Base-by-base conservation (phyloP, 805 yeast species). In the Wickerhamiella australiensis region DNA sequence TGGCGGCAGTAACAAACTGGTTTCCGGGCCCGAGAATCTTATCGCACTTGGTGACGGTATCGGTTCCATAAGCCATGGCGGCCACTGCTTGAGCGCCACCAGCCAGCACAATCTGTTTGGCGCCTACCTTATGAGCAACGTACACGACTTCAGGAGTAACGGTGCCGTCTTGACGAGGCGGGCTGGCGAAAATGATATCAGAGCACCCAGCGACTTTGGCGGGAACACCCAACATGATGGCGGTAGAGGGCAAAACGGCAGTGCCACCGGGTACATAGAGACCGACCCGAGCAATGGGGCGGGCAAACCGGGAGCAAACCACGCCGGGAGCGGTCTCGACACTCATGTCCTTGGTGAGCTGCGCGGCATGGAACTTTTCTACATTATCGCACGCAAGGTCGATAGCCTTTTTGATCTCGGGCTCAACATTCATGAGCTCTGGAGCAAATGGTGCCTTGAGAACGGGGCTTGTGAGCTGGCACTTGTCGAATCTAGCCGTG, bases 51-150 rank as follows among this genome's bases (percentile, higher is more conserved):
- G 94, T 83, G 46, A 92, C 81, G 33, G 84, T 70, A 59, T 85
- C 86, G 12, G 98, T 92, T 63, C 99, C 99, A 65, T 92, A 92
- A 1, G 98, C 98, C 95, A 92, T 78, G 4, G 99, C 94, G 43
- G 96, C 95, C 47, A 92, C 85, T 5, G 98, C 99, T 72, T 92
- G 99, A 3, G 98, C 98, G 61, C 99, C 99, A 60, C 99, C 99
- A 1, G 98, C 98, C 59, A 92, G 72, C 8, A 92, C 86, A 61
- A 92, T 87, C 58, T 81, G 76, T 52, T 78, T 74, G 38, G 96
- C 97, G 51, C 96, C 96, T 56, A 92, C 80, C 67, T 87, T 87
- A 67, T 86, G 85, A 18, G 99, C 98, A 50, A 92, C 96, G 59
- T 92, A 92, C 15, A 87, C 96, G 49, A 92, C 96, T 65, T 92